Conservation (phyloP, 768 basidiomycete genomes). For the Amanita molliuscula region DNA sequence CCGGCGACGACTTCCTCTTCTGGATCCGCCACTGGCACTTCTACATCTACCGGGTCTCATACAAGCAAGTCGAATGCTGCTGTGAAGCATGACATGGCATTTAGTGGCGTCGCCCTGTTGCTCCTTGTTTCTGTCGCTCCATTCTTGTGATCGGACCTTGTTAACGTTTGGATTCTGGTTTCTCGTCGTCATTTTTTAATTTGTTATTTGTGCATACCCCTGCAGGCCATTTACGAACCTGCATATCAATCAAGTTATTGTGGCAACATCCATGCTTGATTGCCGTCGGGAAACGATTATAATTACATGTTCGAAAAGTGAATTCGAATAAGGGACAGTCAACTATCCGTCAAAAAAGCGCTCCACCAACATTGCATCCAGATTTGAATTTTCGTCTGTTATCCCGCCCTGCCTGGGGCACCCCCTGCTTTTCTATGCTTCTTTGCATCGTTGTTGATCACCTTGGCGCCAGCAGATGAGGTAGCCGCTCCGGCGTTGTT, state of each 20-base stretch:
- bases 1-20: conserved; percentile 14
- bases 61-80: conserved; percentile 2
- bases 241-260: not conserved
- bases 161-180: not conserved
- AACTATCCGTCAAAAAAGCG: not conserved
- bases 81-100: not conserved
- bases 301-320: not conserved
- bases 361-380: not conserved
- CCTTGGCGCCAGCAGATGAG: not conserved
- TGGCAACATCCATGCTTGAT: not conserved
- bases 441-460: not conserved
- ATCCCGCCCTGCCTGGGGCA: not conserved
- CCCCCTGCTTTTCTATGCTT: not conserved
- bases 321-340: not conserved
- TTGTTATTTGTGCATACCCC: not conserved
- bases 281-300: not conserved
- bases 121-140: not conserved
- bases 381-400: not conserved
- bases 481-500: not conserved
- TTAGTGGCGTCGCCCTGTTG: not conserved
- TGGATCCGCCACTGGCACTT: conserved; percentile 5
- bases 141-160: not conserved
- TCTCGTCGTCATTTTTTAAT: not conserved
- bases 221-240: not conserved
- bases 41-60: not conserved